These are phyloP conservation scores for Nannizziopsis arthrosporioides DNA, from an alignment of 2,329 filamentous ascomycete species.

Conservation along the genomic window DNA sequence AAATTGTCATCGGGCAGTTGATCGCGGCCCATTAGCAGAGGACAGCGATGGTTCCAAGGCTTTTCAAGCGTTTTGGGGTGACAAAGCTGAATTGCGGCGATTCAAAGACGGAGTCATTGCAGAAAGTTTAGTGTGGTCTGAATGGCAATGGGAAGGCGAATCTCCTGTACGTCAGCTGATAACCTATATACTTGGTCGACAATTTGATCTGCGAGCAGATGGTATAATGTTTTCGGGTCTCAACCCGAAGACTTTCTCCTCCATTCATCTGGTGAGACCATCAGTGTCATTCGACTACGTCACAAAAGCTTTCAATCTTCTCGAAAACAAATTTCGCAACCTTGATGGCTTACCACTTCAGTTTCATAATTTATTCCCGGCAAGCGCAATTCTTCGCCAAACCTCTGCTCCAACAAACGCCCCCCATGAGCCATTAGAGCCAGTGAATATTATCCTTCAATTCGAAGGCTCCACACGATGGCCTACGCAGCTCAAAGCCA, in stretches of 20 bases:
- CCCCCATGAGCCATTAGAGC: constrained; percentile 24
- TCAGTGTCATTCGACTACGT: constrained; percentile 52
- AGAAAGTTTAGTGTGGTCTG: constrained; percentile 79
- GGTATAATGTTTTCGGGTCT: constrained; percentile 43
- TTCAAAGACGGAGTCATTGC: constrained; percentile 93
- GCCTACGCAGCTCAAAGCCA: constrained; percentile 83
- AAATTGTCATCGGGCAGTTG: constrained; percentile 63
- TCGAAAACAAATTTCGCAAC: constrained; percentile 65
- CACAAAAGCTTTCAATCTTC: constrained; percentile 55
- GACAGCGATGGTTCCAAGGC: constrained; percentile 67
- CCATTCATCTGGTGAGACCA: constrained; percentile 17
- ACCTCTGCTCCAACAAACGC: constrained; percentile 40
- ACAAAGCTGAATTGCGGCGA: constrained; percentile 79
- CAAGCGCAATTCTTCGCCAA: constrained; percentile 62
- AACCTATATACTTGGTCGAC: constrained; percentile 55
- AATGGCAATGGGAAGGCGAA: constrained; percentile 42
- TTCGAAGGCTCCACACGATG: constrained; percentile 89
- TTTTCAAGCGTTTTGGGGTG: constrained; percentile 90
- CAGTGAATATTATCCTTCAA: constrained; percentile 70
- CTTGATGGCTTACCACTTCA: constrained; percentile 80
- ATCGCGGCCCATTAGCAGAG: constrained; percentile 78
- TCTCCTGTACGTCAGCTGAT: constrained; percentile 72
- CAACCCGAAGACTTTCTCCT: constrained; percentile 32
- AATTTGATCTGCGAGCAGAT: constrained; percentile 48
- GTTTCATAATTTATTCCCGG: constrained; percentile 64